A percentile compares a stretch with the other conserved stretches of the same genome.
phyloP scores from a whole-genome alignment of 192 early-diverging fungal genomes.

The Coemansia reversa region DNA sequence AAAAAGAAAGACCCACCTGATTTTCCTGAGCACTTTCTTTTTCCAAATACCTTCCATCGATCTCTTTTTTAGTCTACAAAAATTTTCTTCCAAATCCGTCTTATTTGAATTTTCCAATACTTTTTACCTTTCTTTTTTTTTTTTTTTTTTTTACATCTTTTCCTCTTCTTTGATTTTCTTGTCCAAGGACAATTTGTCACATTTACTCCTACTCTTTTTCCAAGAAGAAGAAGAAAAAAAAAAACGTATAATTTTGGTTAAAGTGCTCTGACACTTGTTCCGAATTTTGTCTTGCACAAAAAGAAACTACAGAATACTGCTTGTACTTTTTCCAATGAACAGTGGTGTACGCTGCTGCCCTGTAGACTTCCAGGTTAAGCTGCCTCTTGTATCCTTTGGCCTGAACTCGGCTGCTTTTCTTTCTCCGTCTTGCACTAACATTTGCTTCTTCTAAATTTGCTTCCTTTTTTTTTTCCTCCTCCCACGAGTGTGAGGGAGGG shows the following conservation, averaged over 20 bases:
- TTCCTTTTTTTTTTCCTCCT: background rate
- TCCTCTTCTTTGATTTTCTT: background rate
- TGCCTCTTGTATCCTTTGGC: constrained; percentile 45
- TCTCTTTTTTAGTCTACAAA: constrained; percentile 4
- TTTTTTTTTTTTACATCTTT: constrained; percentile 4
- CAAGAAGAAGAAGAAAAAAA: background rate
- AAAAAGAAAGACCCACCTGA: background rate
- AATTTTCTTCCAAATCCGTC: background rate
- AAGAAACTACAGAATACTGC: background rate
- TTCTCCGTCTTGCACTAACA: constrained; percentile 39
- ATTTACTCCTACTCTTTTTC: no score
- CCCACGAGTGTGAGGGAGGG: no score
- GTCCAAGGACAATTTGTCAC: background rate
- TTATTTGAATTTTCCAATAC: no score
- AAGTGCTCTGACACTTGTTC: constrained; percentile 3
- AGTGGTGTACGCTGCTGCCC: constrained; percentile 45
- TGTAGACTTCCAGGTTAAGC: constrained; percentile 36
- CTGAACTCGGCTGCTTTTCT: constrained; percentile 49
- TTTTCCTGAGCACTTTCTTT: constrained; percentile 2
- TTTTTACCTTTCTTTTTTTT: no score
- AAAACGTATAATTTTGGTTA: background rate
- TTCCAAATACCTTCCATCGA: background rate
- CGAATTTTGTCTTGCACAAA: constrained; percentile 11
- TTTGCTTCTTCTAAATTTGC: constrained; percentile 7
- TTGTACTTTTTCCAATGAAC: constrained; percentile 43